Evolutionary conservation across 2,329 filamentous ascomycete species (phyloP).

Genomic region (Furcasterigmium furcatum): DNA sequence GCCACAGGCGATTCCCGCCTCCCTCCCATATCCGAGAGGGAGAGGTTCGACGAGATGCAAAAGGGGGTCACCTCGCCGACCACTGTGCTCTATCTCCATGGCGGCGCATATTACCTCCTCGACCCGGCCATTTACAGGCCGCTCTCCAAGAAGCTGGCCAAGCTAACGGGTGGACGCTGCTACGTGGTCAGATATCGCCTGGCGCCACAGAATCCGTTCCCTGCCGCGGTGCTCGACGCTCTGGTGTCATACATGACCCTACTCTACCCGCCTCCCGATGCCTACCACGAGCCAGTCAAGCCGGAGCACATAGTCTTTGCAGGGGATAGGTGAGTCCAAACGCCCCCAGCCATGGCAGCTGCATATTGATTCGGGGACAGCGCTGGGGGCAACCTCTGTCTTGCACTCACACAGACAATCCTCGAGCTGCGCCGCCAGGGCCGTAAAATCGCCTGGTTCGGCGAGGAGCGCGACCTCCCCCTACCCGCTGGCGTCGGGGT

Average conservation of each 20-base stretch:
- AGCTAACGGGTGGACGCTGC: slow-evolving; percentile 62
- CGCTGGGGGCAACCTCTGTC: slow-evolving; percentile 69
- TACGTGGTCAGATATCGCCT: slow-evolving; percentile 74
- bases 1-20: slow-evolving; percentile 46
- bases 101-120: slow-evolving; percentile 70
- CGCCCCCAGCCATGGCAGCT: background rate
- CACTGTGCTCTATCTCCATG: slow-evolving; percentile 73
- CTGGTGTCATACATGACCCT: slow-evolving; percentile 70
- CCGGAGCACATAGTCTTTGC: slow-evolving; percentile 66
- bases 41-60: slow-evolving; percentile 66
- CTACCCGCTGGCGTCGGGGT: slow-evolving; percentile 64
- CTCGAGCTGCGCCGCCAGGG: slow-evolving; percentile 54
- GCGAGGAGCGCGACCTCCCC: slow-evolving; percentile 52
- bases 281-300: slow-evolving; percentile 63
- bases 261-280: slow-evolving; percentile 66
- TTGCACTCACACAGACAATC: slow-evolving; percentile 66
- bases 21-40: slow-evolving; percentile 56
- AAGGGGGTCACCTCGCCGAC: slow-evolving; percentile 59
- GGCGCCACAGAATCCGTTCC: slow-evolving; percentile 72
- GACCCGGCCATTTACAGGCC: slow-evolving; percentile 67
- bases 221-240: slow-evolving; percentile 69
- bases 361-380: slow-evolving; percentile 28
- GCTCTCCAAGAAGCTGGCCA: slow-evolving; percentile 58
- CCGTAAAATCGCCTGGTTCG: slow-evolving; percentile 57
- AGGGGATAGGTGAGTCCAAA: slow-evolving; percentile 57